phyloP scores from a whole-genome alignment of 148 eudicot genomes.

The Polygonum aviculare region DNA sequence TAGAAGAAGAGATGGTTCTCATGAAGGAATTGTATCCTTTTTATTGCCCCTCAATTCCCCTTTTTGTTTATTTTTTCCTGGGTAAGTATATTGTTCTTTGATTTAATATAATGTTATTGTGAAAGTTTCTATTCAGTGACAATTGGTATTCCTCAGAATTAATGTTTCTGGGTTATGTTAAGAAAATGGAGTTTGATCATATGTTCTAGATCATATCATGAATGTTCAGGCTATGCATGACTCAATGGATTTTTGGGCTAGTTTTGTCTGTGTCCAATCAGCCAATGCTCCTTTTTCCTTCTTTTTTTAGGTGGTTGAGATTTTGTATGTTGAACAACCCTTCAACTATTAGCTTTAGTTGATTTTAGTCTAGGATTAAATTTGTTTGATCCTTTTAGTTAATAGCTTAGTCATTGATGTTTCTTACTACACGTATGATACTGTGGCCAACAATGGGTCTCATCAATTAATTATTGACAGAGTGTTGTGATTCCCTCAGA shows the following conservation, averaged over 20 bases:
- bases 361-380: neutral
- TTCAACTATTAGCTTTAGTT: neutral
- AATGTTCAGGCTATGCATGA: neutral
- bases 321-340: neutral
- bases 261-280: neutral
- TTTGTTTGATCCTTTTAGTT: neutral
- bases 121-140: neutral
- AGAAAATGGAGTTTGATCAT: neutral
- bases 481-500: neutral
- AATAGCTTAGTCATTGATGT: neutral
- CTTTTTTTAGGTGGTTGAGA: neutral
- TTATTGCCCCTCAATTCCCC: neutral
- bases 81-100: neutral
- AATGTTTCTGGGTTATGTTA: neutral
- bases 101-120: neutral
- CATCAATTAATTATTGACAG: neutral
- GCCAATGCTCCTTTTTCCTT: neutral
- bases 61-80: neutral
- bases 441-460: neutral
- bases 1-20: conserved; percentile 27
- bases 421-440: neutral
- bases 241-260: too few relatives aligned
- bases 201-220: neutral
- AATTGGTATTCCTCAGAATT: neutral
- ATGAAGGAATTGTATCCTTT: conserved; percentile 53